Evolutionary conservation across 805 yeast species (phyloP).

Genomic region (Yamadazyma philogaea): DNA sequence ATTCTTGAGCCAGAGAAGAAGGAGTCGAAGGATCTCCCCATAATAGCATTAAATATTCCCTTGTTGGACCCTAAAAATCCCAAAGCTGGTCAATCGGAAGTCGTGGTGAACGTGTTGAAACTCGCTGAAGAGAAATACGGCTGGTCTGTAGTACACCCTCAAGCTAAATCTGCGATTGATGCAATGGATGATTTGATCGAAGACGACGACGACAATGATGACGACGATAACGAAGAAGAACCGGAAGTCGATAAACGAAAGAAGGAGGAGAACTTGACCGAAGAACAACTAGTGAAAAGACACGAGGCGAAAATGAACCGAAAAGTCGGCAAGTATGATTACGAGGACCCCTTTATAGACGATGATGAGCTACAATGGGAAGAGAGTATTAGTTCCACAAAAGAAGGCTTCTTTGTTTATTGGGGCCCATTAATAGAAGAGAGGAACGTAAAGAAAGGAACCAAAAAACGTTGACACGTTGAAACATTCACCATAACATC

Average conservation of each 20-base stretch:
- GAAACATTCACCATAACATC: background rate
- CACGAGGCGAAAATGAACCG: conserved; percentile 54
- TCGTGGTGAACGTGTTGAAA: conserved; percentile 66
- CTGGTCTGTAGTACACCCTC: conserved; percentile 67
- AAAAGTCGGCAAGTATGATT: conserved; percentile 86
- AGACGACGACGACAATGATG: conserved; percentile 28
- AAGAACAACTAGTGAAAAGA: conserved; percentile 43
- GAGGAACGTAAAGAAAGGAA: conserved; percentile 23
- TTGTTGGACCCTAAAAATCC: conserved; percentile 46
- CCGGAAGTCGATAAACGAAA: conserved; percentile 11
- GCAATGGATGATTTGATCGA: conserved; percentile 39
- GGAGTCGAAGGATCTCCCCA: conserved; percentile 37
- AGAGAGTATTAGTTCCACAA: conserved; percentile 87
- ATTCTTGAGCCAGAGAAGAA: conserved; percentile 16
- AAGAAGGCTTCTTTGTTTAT: conserved; percentile 93
- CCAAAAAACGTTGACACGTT: conserved; percentile 18
- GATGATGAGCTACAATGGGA: conserved; percentile 91
- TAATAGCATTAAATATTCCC: conserved; percentile 56
- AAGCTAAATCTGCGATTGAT: conserved; percentile 56
- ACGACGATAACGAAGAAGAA: conserved; percentile 21
- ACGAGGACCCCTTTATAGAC: conserved; percentile 93
- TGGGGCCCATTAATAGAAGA: conserved; percentile 84
- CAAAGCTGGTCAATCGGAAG: conserved; percentile 56
- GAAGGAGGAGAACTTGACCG: conserved; percentile 29
- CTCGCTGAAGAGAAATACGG: conserved; percentile 85